Evolutionary conservation across 176 grass and related monocot species (phyloP), one percentile per base, ranked within the genome.

Genomic region (Aegilops longissima): DNA sequence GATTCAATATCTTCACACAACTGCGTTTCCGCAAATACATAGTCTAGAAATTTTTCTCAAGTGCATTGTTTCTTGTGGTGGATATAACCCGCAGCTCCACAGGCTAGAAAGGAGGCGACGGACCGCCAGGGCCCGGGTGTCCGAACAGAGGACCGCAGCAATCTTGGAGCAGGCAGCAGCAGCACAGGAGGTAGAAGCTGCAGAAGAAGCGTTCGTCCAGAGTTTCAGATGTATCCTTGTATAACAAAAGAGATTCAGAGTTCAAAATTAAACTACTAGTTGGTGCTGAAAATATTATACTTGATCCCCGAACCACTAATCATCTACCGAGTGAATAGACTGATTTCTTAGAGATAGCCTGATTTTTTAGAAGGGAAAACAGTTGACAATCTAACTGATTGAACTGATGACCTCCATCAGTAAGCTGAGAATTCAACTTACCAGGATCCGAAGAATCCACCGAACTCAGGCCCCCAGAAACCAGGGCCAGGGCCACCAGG

Each of bases 91-190:
- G 39, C 39, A 42, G 16, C 76, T 9, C 20, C 23, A 10, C 83
- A 59, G 88, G 81, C 88, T 83, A 91, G 84, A 90, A 88, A 21
- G 76, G 87, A 5, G 73, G 90, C 11, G 86, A 4, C 33, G 33
- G 33, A 34, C 4, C 33, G 33, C 33, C 33, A 34, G 33, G 33
- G 33, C 33, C 87, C 2, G 66, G 85, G 12, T 30, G 66, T 6
- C 88, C 85, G 11, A 87, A 73, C 39, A 91, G 38, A 56, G 62
- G 78, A 1, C 79, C 61, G 44, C 85, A 89, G 49, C 84, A 89
- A n/a, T 95, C 73, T 73, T 92, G 90, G 49, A 87, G 61, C 54
- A 89, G 21, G 66, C 83, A 88, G 89, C 91, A 93, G 62, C 91
- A 93, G 73, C 91, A 93, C 29, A 93, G 84, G 31, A 82, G 29